Evolutionary conservation across 2,329 filamentous ascomycete genomes (phyloP).

Genomic region (Aphanocladium album): DNA sequence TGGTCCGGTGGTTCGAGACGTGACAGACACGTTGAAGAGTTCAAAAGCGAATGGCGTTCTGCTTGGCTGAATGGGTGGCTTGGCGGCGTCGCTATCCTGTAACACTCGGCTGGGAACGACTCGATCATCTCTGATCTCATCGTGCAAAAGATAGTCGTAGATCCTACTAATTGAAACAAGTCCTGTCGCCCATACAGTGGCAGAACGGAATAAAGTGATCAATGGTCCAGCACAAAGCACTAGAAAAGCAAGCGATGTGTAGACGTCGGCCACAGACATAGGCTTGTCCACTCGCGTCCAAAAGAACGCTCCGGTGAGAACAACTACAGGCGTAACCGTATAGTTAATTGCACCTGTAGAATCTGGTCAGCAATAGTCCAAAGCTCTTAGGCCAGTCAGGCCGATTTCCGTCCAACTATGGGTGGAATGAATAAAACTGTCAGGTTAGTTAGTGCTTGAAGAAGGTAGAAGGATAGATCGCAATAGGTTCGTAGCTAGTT

Average conservation of each 20-base stretch:
- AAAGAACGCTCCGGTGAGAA: background rate
- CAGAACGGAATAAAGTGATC: background rate
- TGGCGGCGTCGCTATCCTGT: too few species aligned
- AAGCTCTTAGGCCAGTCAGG: too few species aligned
- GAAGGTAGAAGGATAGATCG: too few species aligned
- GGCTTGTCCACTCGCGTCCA: background rate
- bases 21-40: background rate
- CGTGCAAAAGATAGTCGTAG: background rate
- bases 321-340: background rate
- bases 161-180: background rate
- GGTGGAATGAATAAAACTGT: too few species aligned
- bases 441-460: too few species aligned
- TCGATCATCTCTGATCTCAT: background rate
- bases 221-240: background rate
- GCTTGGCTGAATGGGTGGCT: background rate
- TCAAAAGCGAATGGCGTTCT: background rate
- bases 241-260: background rate
- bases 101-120: too few species aligned
- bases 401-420: too few species aligned
- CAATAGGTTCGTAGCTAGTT: too few species aligned
- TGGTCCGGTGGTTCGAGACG: background rate
- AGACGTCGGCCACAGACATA: background rate
- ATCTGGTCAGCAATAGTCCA: too few species aligned
- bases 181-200: background rate
- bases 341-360: constrained; percentile 1